These are phyloP conservation scores for Gonapodya prolifera DNA, from an alignment of 192 early-diverging fungal species.

Conservation along the genomic window DNA sequence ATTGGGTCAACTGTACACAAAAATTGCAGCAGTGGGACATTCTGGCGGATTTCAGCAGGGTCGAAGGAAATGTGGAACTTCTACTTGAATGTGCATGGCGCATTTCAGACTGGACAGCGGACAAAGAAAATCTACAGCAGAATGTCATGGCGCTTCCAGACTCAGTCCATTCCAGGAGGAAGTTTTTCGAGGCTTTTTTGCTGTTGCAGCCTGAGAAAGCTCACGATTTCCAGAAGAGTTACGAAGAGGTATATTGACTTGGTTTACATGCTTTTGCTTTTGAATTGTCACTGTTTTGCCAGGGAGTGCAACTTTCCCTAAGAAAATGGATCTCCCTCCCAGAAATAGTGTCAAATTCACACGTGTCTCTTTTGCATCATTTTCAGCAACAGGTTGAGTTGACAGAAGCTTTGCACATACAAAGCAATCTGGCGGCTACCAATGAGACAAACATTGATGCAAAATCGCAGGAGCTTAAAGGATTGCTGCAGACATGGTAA, in stretches of 20 bases:
- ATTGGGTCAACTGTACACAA: constrained; percentile 84
- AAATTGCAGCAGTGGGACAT: constrained; percentile 97
- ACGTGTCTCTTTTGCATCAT: constrained; percentile 72
- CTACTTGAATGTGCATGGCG: constrained; percentile 89
- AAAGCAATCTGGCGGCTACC: constrained; percentile 62
- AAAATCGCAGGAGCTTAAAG: constrained; percentile 80
- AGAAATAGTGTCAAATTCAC: constrained; percentile 66
- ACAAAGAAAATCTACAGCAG: constrained; percentile 18
- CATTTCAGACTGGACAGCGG: constrained; percentile 83
- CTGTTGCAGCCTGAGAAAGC: constrained; percentile 43
- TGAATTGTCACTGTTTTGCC: too few species aligned
- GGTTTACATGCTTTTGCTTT: too few species aligned
- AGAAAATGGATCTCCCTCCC: constrained; percentile 88
- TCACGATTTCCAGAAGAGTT: constrained; percentile 48
- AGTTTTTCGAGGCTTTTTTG: constrained; percentile 81
- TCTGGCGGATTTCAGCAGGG: constrained; percentile 78
- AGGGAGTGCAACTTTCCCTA: constrained; percentile 73
- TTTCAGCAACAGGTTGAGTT: constrained; percentile 98
- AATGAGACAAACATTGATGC: constrained; percentile 71
- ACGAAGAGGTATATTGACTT: constrained; percentile 69
- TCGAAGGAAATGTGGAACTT: constrained; percentile 76
- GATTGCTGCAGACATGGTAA: constrained; percentile 76
- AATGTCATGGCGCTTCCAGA: constrained; percentile 28
- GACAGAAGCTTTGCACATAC: constrained; percentile 81
- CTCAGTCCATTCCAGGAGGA: constrained; percentile 48